Conservation (phyloP, 2,329 filamentous ascomycete species). For the Paramyrothecium sp. region DNA sequence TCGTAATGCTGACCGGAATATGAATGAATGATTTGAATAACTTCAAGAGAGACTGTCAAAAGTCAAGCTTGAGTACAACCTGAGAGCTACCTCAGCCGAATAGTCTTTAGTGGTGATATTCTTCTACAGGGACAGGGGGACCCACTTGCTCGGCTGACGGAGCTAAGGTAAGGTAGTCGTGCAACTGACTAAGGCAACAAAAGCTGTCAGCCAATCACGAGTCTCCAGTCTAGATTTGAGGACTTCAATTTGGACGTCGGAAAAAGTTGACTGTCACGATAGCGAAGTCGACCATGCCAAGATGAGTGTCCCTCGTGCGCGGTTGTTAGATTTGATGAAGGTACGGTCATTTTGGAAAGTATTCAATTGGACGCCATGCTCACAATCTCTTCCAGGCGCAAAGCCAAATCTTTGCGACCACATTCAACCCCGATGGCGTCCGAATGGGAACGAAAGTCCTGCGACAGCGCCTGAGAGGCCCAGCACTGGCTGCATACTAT, state of each 20-base stretch:
- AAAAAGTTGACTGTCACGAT: conserved; percentile 20
- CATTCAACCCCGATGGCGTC: conserved; percentile 80
- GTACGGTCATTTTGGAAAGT: conserved; percentile 38
- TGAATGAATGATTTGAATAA: too few species aligned
- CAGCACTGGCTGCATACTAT: conserved; percentile 82
- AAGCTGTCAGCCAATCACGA: conserved; percentile 16
- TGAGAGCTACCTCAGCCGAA: too few species aligned
- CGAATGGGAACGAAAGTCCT: conserved; percentile 91
- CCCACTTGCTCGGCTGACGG: not conserved
- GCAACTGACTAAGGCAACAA: not conserved
- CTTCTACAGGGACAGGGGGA: not conserved
- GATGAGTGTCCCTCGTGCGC: conserved; percentile 62
- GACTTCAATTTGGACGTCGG: conserved; percentile 23
- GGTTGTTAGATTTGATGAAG: conserved; percentile 75
- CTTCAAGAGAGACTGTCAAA: too few species aligned
- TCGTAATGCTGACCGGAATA: too few species aligned
- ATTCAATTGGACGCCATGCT: conserved; percentile 15
- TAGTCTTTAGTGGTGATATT: too few species aligned
- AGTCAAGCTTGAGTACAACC: too few species aligned
- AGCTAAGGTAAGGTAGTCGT: not conserved
- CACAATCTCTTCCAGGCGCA: conserved; percentile 58
- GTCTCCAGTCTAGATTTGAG: conserved; percentile 14
- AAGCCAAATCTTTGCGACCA: conserved; percentile 89
- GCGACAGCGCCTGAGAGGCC: conserved; percentile 83
- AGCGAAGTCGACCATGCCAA: conserved; percentile 33